Conservation (phyloP, 208 protist species). For the Naegleria fowleri region DNA sequence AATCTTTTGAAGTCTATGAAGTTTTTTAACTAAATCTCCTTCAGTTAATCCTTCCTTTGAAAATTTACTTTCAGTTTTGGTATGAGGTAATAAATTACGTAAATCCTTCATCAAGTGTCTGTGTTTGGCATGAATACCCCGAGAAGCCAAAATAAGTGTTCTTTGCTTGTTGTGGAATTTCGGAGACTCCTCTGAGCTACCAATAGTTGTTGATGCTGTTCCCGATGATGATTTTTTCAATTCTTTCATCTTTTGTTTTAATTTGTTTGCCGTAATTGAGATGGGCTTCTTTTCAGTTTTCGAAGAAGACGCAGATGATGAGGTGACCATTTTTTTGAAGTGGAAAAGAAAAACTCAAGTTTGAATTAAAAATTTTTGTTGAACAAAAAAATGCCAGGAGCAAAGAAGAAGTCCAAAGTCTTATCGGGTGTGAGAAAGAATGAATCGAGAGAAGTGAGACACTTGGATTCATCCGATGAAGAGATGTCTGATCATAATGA, state of each 20-base stretch:
- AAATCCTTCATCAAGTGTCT: constrained; percentile 88
- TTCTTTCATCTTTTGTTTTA: neutral
- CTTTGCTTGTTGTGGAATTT: constrained; percentile 77
- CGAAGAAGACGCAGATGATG: neutral
- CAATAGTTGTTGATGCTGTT: neutral
- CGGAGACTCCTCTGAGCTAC: neutral
- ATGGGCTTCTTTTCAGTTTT: neutral
- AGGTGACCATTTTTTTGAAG: neutral
- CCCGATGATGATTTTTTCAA: neutral
- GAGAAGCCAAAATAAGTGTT: constrained; percentile 76
- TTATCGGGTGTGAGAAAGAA: neutral
- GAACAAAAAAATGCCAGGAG: neutral
- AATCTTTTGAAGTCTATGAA: constrained; percentile 81
- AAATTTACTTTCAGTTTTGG: constrained; percentile 79
- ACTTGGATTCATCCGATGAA: neutral
- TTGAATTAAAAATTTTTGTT: neutral
- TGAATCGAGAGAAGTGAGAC: neutral
- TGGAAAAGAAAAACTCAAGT: neutral
- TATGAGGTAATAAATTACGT: constrained; percentile 82
- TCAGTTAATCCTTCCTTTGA: constrained; percentile 52
- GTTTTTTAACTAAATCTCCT: constrained; percentile 66
- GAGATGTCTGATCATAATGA: neutral
- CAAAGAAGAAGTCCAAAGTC: neutral
- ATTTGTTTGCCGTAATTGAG: neutral
- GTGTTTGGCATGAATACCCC: constrained; percentile 76